Percentiles rank a stretch among this genome's conserved stretches.
Conservation (phyloP, 2,329 filamentous ascomycete genomes). For the Didymella pomorum region DNA sequence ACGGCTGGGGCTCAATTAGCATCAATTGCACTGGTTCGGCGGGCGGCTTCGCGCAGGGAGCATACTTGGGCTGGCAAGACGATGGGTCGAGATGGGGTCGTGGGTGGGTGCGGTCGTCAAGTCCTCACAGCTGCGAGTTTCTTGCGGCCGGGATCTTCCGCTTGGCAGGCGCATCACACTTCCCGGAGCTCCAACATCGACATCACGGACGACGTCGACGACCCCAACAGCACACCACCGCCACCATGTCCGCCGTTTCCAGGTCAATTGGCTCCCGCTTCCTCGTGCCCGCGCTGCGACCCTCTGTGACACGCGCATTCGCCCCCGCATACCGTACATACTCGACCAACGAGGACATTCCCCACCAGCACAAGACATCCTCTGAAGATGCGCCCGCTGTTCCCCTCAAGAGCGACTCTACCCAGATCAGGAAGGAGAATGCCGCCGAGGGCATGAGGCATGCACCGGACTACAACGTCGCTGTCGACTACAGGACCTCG, state of each 20-base stretch:
- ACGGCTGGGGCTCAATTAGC: constrained; percentile 52
- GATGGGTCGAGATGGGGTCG: constrained; percentile 46
- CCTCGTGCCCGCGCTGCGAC: constrained; percentile 46
- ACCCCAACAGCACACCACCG: constrained; percentile 32
- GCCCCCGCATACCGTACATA: constrained; percentile 45
- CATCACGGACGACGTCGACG: constrained; percentile 28
- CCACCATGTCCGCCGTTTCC: constrained; percentile 51
- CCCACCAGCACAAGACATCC: constrained; percentile 42
- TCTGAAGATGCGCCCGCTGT: constrained; percentile 49
- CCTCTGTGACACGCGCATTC: constrained; percentile 33
- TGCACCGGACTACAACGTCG: constrained; percentile 81
- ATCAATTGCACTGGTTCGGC: constrained; percentile 39
- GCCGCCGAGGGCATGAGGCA: constrained; percentile 66
- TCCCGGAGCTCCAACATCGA: constrained; percentile 33
- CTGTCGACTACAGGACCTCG: constrained; percentile 90
- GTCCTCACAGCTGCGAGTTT: constrained; percentile 43
- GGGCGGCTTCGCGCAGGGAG: constrained; percentile 23
- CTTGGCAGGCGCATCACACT: constrained; percentile 24
- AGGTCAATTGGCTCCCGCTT: constrained; percentile 53
- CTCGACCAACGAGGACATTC: constrained; percentile 37
- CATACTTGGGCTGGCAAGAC: constrained; percentile 50
- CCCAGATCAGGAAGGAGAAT: constrained; percentile 61
- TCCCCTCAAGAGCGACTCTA: constrained; percentile 51
- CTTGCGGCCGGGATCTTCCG: constrained; percentile 35
- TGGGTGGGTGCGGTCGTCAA: constrained; percentile 39